Base-by-base conservation (phyloP, 176 grass and related monocot species). In the Lolium rigidum region DNA sequence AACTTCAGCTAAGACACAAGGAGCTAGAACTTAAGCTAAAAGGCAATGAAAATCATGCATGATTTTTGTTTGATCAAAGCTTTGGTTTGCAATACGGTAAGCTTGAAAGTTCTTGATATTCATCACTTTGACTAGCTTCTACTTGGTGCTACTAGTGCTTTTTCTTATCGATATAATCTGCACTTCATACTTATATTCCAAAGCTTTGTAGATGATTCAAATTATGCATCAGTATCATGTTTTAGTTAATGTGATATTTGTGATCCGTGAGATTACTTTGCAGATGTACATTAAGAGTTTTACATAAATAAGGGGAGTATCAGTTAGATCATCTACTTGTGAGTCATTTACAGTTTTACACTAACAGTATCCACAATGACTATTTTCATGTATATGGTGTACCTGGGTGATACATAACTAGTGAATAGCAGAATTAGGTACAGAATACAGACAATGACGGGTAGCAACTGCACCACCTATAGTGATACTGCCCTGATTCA, bases 1-100 rank as follows among this genome's bases (percentile, higher is more conserved):
- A 89, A 17, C 80, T 95, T 50, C 88, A 94, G 71, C 78, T 98
- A 57, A 98, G 84, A 86, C 79, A 84, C 9, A 88, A 91, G 56
- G 90, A 95, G 79, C 64, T 94, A 87, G 88, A 94, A 20, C 52
- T 95, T 80, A 52, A 55, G 72, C 63, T 88, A 68, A 91, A 94
- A 71, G 81, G 76, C 51, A 58, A 47, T 26, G 89, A 9, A 14
- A 61, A 61, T 76, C 69, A 35, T 62, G 49, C 35, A 9, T 91
- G 86, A 89, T 62, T n/a, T 80, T 84, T 77, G 14, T 76, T 77
- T 70, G 17, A 73, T 81, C 76, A 89, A 51, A 9, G 16, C 50
- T 84, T 81, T 5, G 1, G 46, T 73, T 87, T 69, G 51, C 11
- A 37, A 76, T 56, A 69, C 44, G 50, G 52, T 85, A 80, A 87